Evolutionary conservation across 2,329 filamentous ascomycete genomes (phyloP).

Genomic region (Beauveria australis): DNA sequence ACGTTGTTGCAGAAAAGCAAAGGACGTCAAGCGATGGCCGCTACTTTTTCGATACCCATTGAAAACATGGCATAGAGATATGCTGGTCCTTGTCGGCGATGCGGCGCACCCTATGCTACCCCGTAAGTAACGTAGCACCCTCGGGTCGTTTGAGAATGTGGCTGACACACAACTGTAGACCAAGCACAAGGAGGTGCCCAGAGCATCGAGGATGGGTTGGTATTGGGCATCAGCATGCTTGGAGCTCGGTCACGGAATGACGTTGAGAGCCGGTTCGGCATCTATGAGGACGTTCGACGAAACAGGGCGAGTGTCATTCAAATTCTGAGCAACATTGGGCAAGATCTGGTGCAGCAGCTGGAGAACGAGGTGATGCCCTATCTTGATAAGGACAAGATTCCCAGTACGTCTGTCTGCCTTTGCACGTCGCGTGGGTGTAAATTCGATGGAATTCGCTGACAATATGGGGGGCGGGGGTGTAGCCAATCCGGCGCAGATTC

Average conservation of each 20-base stretch:
- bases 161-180: conserved; percentile 18
- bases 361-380: conserved; percentile 20
- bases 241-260: conserved; percentile 15
- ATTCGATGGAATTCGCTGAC: not conserved
- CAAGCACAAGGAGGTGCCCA: conserved; percentile 31
- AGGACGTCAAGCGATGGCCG: conserved; percentile 27
- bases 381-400: conserved; percentile 21
- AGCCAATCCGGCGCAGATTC: conserved; percentile 9
- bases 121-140: conserved; percentile 18
- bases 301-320: conserved; percentile 28
- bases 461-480: no score
- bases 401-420: conserved; percentile 17
- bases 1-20: conserved; percentile 21
- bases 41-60: conserved; percentile 27
- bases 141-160: not conserved
- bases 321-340: conserved; percentile 30
- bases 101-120: conserved; percentile 32
- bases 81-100: conserved; percentile 27
- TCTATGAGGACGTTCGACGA: conserved; percentile 20
- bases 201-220: conserved; percentile 27
- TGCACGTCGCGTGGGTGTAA: no score
- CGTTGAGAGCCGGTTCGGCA: conserved; percentile 16
- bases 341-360: conserved; percentile 23
- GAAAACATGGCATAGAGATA: conserved; percentile 23
- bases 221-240: conserved; percentile 22